phyloP scores from a whole-genome alignment of 208 protist species.

The Tritrichomonas foetus region DNA sequence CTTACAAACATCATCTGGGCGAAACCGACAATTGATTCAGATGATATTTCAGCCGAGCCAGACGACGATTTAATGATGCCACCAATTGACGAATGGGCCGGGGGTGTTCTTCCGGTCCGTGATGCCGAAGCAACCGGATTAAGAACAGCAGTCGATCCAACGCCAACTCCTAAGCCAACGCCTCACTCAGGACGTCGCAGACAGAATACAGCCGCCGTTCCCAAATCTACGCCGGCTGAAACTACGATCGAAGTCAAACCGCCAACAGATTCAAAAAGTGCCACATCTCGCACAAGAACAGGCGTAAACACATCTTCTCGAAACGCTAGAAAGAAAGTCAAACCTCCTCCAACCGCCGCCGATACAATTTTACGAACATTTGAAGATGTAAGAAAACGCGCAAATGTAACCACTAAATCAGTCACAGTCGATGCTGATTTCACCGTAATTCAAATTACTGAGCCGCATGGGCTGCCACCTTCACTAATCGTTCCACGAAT shows the following conservation, averaged over 20 bases:
- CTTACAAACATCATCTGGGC: neutral
- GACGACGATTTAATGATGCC: conserved; percentile 6
- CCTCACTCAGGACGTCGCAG: neutral
- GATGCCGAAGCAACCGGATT: neutral
- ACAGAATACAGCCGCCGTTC: neutral
- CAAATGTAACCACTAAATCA: neutral
- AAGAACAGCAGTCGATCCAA: neutral
- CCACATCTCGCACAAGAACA: neutral
- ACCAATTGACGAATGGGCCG: conserved; percentile 38
- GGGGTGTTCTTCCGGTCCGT: neutral
- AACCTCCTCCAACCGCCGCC: neutral
- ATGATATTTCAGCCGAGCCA: neutral
- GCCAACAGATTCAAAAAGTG: neutral
- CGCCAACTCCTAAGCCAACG: neutral
- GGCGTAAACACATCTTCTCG: no score
- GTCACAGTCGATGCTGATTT: conserved; percentile 31
- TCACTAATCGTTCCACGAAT: conserved; percentile 6
- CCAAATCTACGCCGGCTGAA: neutral
- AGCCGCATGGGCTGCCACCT: neutral
- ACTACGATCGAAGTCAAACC: neutral
- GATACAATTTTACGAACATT: neutral
- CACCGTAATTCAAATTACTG: conserved; percentile 23
- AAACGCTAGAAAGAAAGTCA: neutral
- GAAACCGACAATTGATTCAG: neutral
- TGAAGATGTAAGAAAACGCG: neutral